Evolutionary conservation across 129 eudicot genomes (phyloP).

Genomic region (Flaveria ramosissima): DNA sequence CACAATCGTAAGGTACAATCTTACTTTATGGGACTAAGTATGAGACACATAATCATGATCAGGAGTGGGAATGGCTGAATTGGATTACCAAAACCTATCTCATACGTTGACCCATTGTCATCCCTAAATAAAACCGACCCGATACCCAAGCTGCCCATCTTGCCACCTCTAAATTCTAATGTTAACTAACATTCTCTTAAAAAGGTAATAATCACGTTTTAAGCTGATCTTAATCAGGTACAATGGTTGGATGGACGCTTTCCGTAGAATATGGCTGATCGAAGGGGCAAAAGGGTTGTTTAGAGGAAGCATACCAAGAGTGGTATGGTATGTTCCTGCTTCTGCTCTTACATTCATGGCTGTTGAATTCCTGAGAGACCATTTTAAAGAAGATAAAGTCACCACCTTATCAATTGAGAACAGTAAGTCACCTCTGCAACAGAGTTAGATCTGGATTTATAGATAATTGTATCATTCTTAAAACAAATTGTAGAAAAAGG

Average conservation of each 20-base stretch:
- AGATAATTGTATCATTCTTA: neutral
- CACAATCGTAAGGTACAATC: slow-evolving; percentile 52
- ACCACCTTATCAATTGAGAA: slow-evolving; percentile 58
- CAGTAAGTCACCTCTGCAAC: slow-evolving; percentile 54
- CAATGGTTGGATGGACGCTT: slow-evolving; percentile 81
- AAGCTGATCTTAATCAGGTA: slow-evolving; percentile 47
- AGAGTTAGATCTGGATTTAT: slow-evolving; percentile 32
- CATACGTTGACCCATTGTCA: too few species aligned
- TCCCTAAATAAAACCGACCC: neutral
- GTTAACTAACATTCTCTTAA: neutral
- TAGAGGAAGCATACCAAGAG: slow-evolving; percentile 87
- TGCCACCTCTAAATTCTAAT: neutral
- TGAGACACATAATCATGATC: too few species aligned
- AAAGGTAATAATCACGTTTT: neutral
- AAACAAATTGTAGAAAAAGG: neutral
- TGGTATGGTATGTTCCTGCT: slow-evolving; percentile 89
- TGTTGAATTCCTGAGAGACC: slow-evolving; percentile 82
- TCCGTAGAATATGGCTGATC: slow-evolving; percentile 65
- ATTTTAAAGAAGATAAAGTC: slow-evolving; percentile 41
- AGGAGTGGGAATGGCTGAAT: too few species aligned
- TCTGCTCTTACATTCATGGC: slow-evolving; percentile 99
- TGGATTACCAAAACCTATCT: too few species aligned
- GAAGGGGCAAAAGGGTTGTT: slow-evolving; percentile 81
- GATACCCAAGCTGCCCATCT: neutral
- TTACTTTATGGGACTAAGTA: neutral